Conservation (phyloP, 2,329 filamentous ascomycete species). For the Cercospora nicotianae region DNA sequence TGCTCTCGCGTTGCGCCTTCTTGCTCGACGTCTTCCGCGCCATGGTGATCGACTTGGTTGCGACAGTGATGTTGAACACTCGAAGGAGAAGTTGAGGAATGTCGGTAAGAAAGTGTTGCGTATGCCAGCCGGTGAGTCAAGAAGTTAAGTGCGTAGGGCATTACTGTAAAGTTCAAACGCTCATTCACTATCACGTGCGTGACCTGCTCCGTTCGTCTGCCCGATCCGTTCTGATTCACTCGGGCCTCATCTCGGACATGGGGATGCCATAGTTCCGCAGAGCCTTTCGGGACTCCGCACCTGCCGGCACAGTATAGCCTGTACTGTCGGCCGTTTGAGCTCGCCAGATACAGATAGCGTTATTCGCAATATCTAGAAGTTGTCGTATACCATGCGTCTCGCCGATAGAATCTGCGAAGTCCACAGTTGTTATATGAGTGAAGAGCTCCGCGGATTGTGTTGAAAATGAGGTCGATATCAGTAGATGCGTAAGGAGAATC, state of each 20-base stretch:
- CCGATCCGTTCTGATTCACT: not conserved
- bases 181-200: not conserved
- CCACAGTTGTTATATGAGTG: not conserved
- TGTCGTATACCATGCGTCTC: not conserved
- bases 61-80: no score
- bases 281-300: not conserved
- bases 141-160: not conserved
- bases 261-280: accelerated
- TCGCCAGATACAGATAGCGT: not conserved
- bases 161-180: not conserved
- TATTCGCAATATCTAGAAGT: not conserved
- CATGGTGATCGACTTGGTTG: not conserved
- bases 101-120: no score
- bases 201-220: not conserved
- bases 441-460: not conserved
- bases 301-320: not conserved
- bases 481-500: not conserved
- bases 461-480: not conserved
- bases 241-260: not conserved
- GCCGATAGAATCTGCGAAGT: not conserved
- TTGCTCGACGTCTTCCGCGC: not conserved
- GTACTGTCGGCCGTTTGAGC: not conserved
- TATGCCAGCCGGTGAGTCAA: not conserved
- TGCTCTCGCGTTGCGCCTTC: not conserved
- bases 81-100: no score